Base-by-base conservation (phyloP, 805 yeast species). In the Dipodascus geniculatus region DNA sequence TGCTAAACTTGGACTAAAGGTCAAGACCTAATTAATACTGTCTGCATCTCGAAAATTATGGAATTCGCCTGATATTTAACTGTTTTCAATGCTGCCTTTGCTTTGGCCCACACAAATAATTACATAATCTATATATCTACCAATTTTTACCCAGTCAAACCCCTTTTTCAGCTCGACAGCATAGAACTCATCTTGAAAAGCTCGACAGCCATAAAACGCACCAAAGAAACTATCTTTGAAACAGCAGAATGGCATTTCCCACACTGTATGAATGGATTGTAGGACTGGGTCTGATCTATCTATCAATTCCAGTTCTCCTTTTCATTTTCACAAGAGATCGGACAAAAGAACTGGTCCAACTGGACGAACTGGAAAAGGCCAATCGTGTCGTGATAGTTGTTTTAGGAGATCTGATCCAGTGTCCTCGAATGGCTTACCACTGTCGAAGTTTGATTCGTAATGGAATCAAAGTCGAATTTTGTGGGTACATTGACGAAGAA, bases 371-470 rank as follows among this genome's bases (percentile, higher is more conserved):
- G 44, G 28, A 53, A 3, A 59, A 60, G 38, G 57, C 73, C 55
- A 79, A 74, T 57, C 77, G 87, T 52, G 81, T 87, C 3, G 75
- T 85, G 8, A 80, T 93, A 19, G 76, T 87, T 57, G 99, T 93
- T 1, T 71, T 93, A 19, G 99, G 99, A 1, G 98, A 91, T 64
- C 65, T 93, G 53, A 96, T 96, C 14, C 95, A 89, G 64, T 90
- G 97, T 0, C 99, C 99, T 3, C 74, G 99, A 56, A 93, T 91
- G 85, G 77, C 83, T 60, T 86, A 91, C 68, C 99, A 93, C 65
- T 96, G 95, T 0, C 70, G 74, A 54, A 83, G 91, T 53, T 81
- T 93, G 60, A 77, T 85, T n/a, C 67, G 74, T 31, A 62, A 68
- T 1, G 93, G 89, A 0, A 85, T 82, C 66, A 72, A 74, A 49